phyloP scores from a whole-genome alignment of 2,329 filamentous ascomycete species.

The Aspergillus sp. region DNA sequence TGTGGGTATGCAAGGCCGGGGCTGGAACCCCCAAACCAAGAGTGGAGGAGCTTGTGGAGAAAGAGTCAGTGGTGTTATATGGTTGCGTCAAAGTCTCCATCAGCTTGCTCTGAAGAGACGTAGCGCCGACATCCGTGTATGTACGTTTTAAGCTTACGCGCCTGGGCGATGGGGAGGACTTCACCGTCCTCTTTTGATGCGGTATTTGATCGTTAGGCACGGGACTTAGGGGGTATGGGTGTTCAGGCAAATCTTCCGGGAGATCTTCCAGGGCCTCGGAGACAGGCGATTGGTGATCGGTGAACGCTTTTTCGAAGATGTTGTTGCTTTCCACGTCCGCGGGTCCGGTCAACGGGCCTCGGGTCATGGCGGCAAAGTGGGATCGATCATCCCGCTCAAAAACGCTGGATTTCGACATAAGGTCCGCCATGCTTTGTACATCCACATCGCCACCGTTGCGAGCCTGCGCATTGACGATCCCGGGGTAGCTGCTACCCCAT shows the following conservation, averaged over 20 bases:
- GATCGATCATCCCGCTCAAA: constrained; percentile 56
- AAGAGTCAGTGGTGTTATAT: constrained; percentile 56
- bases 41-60: constrained; percentile 30
- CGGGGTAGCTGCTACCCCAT: constrained; percentile 70
- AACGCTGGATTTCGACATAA: constrained; percentile 75
- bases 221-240: constrained; percentile 23
- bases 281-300: constrained; percentile 31
- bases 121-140: constrained; percentile 73
- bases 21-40: constrained; percentile 34
- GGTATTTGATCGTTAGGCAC: constrained; percentile 26
- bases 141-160: constrained; percentile 75
- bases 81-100: constrained; percentile 82
- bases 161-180: constrained; percentile 50
- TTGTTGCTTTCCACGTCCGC: constrained; percentile 69
- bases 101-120: constrained; percentile 74
- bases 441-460: constrained; percentile 78
- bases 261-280: constrained; percentile 13
- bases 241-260: constrained; percentile 14
- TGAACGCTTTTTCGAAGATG: constrained; percentile 79
- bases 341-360: constrained; percentile 74
- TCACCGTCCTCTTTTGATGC: constrained; percentile 26
- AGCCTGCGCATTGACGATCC: constrained; percentile 77
- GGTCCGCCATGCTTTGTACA: constrained; percentile 83
- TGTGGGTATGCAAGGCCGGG: constrained; percentile 74
- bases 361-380: constrained; percentile 41